Conservation (phyloP, 1,284 basidiomycete species). For the Ganoderma boninense region DNA sequence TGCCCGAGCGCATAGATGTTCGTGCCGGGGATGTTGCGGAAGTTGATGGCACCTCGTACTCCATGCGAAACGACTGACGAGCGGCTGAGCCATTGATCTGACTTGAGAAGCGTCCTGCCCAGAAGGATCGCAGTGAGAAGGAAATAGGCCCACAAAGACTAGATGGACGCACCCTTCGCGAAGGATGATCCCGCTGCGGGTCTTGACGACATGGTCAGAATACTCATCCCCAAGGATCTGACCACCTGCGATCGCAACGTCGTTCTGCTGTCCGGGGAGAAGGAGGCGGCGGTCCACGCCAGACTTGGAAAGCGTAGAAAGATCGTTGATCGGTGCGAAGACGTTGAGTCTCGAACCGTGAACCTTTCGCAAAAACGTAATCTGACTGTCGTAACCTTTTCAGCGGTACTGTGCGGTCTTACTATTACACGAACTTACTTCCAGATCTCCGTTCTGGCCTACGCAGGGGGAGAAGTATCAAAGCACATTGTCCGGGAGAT, state of each 20-base stretch:
- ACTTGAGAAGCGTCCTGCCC: conserved; percentile 86
- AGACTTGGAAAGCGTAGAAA: conserved; percentile 79
- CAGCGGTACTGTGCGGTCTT: neutral
- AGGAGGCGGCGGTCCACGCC: conserved; percentile 62
- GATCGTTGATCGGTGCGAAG: conserved; percentile 89
- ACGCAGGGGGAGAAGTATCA: conserved; percentile 8
- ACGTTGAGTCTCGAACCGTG: conserved; percentile 83
- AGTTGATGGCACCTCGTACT: conserved; percentile 94
- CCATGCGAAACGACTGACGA: conserved; percentile 69
- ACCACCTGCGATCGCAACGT: conserved; percentile 83
- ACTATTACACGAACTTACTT: conserved; percentile 64
- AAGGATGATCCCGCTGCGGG: conserved; percentile 93
- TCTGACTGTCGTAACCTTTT: conserved; percentile 63
- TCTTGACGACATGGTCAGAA: conserved; percentile 92
- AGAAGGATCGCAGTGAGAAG: conserved; percentile 4
- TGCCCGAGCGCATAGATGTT: conserved; percentile 93
- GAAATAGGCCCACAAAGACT: conserved; percentile 7
- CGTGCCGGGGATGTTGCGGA: conserved; percentile 86
- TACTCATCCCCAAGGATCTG: conserved; percentile 94
- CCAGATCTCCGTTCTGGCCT: conserved; percentile 92
- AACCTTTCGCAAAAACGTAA: conserved; percentile 83
- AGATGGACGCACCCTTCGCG: conserved; percentile 75
- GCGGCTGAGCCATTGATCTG: conserved; percentile 89
- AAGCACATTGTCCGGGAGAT: neutral
- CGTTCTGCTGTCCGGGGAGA: conserved; percentile 73